Evolutionary conservation across 2,329 filamentous ascomycete species (phyloP).

Genomic region (Phaeosphaeria sp.): DNA sequence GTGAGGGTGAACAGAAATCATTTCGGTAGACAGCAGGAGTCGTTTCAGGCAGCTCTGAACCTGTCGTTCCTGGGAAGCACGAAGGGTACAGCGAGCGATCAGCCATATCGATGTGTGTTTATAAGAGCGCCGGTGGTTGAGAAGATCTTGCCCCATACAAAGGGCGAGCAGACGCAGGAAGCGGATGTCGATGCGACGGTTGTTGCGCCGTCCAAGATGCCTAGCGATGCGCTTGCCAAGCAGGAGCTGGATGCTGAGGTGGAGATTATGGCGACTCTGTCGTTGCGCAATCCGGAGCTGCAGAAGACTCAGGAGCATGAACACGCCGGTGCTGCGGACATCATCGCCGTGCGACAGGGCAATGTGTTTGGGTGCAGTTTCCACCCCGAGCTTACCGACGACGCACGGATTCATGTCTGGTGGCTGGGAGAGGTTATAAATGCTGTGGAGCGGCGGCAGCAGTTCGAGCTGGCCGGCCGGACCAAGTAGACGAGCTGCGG

Average conservation of each 20-base stretch:
- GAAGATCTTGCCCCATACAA: conserved; percentile 66
- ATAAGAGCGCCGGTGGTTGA: conserved; percentile 95
- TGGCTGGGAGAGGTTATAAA: conserved; percentile 76
- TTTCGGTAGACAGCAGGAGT: conserved; percentile 92
- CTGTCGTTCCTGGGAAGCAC: conserved; percentile 69
- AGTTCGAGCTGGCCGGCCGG: conserved; percentile 40
- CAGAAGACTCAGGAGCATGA: conserved; percentile 56
- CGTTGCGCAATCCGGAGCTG: conserved; percentile 58
- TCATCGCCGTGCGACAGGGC: conserved; percentile 86
- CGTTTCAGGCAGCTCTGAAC: conserved; percentile 78
- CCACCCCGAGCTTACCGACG: conserved; percentile 89
- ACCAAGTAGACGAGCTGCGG: conserved; percentile 17
- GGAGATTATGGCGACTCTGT: conserved; percentile 64
- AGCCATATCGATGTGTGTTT: conserved; percentile 83
- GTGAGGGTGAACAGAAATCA: conserved; percentile 93
- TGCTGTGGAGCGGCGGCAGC: conserved; percentile 37
- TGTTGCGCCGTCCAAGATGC: conserved; percentile 62
- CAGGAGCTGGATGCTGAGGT: conserved; percentile 57
- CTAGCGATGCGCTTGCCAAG: conserved; percentile 54
- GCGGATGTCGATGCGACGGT: conserved; percentile 57
- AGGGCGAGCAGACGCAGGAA: conserved; percentile 61
- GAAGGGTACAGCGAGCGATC: conserved; percentile 34
- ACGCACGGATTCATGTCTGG: conserved; percentile 89
- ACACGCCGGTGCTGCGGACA: conserved; percentile 63
- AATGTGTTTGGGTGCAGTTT: conserved; percentile 96